Evolutionary conservation across 1,139 yeast species (phyloP), one percentile per base, ranked within the genome.

Genomic region (Debaryomyces sp.): DNA sequence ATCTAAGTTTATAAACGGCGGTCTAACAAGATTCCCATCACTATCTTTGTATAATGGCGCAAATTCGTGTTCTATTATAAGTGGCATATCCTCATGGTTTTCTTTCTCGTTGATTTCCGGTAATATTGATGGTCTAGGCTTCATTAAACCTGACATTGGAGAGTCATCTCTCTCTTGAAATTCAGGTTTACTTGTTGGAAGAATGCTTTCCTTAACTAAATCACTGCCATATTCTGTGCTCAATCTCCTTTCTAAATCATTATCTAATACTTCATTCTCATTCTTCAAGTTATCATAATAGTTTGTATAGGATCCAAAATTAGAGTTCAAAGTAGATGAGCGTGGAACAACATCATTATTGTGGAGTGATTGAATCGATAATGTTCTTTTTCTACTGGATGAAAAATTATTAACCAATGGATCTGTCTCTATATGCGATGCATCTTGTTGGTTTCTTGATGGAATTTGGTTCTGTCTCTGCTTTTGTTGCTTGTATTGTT

Each of bases 1-100:
- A 47, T 75, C 79, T 43, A 75, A 63, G 46, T 73, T 73, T 33
- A 76, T 74, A 54, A 75, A 73, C n/a, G 80, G 79, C 0, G 81
- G 80, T 45, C 81, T 63, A 2, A 70, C 75, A 44, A 73, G 56
- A 49, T 73, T 69, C 2, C 80, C 79, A 1, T 67, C 64, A 4
- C 61, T 64, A 50, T 75, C 80, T 22, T 58, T 58, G 51, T 72
- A 72, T 37, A 70, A 53, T 1, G 73, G 68, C 1, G 72, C 71
- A 55, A 66, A 67, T 34, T 68, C 73, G 34, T 62, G 64, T 39
- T 66, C 70, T 13, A 62, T 52, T 13, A 58, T 45, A 10, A 47
- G 18, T 2, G 47, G 52, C 21, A 27, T 17, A 3, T 40, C 23
- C 2, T 40, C 41, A 23, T 33, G 33, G 3, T 40, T 36, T 24